Evolutionary conservation across 106 monocot genomes (phyloP).

Genomic region (Apostasia shenzhenica): DNA sequence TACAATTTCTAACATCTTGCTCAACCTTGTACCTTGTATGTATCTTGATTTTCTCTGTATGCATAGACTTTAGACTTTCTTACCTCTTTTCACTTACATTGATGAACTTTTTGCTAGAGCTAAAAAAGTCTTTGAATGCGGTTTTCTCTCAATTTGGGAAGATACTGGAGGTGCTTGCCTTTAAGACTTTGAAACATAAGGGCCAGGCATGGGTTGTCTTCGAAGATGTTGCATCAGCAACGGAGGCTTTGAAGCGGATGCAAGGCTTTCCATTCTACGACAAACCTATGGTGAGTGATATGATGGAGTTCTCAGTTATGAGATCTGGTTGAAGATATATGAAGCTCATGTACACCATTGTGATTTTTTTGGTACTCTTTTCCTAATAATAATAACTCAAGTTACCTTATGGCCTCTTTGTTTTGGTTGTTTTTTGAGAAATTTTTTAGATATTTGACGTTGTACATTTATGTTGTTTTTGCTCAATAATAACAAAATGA

Average conservation of each 20-base stretch:
- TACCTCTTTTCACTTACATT: background rate
- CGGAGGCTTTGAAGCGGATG: conserved; percentile 76
- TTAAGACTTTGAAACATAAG: conserved; percentile 95
- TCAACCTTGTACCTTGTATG: too few relatives aligned
- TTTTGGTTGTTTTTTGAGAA: background rate
- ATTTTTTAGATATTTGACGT: background rate
- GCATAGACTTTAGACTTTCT: too few relatives aligned
- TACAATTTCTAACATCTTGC: too few relatives aligned
- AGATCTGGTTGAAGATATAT: too few relatives aligned
- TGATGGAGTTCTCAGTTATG: too few relatives aligned
- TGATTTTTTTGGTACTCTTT: background rate
- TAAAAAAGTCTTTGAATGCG: conserved; percentile 88
- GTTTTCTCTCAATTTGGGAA: conserved; percentile 98
- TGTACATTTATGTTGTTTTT: too few relatives aligned
- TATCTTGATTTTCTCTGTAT: too few relatives aligned
- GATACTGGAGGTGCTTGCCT: conserved; percentile 93
- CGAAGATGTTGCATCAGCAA: conserved; percentile 69
- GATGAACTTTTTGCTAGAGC: conserved; percentile 34
- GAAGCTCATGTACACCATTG: too few relatives aligned
- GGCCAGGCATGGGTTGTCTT: conserved; percentile 99
- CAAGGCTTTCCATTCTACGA: conserved; percentile 95
- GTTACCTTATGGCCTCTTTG: background rate
- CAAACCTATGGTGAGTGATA: conserved; percentile 72
- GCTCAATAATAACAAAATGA: too few relatives aligned
- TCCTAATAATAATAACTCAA: background rate